Percentiles rank a stretch among this genome's conserved stretches.
phyloP scores from a whole-genome alignment of 2,329 filamentous ascomycete species.

The Alternaria gaisen region DNA sequence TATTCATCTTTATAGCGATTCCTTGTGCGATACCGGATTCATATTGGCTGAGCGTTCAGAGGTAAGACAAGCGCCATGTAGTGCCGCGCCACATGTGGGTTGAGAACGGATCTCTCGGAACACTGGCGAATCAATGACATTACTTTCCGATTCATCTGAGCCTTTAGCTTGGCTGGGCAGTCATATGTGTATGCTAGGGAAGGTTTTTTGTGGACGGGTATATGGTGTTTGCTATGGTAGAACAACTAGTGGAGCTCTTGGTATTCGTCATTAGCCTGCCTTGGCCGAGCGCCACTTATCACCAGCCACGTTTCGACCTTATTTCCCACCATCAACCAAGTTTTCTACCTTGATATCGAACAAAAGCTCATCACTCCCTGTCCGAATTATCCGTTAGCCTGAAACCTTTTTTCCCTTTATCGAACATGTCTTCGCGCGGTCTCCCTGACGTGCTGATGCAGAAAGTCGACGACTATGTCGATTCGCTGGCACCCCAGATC shows the following conservation, averaged over 20 bases:
- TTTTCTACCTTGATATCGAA: not conserved
- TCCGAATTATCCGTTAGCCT: not conserved
- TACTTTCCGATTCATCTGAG: not conserved
- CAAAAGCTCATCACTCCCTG: not conserved
- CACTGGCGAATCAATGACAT: not conserved
- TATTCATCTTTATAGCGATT: not conserved
- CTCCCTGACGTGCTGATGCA: constrained; percentile 37
- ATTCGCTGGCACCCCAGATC: constrained; percentile 43
- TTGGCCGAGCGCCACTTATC: constrained; percentile 3
- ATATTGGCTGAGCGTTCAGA: not conserved
- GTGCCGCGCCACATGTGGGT: not conserved
- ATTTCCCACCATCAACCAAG: not conserved
- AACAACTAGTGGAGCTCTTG: not conserved
- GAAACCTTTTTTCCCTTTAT: not conserved
- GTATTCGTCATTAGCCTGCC: constrained; percentile 3
- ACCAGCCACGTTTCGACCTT: constrained; percentile 5
- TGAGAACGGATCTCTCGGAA: not conserved
- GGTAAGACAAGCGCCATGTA: not conserved
- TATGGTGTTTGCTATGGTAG: not conserved
- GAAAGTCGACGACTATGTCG: constrained; percentile 43
- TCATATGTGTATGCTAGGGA: not conserved
- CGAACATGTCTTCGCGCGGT: constrained; percentile 30
- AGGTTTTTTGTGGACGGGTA: not conserved
- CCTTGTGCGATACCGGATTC: not conserved
- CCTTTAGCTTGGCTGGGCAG: not conserved